A percentile compares a stretch with the other conserved stretches of the same genome.
Evolutionary conservation across 495 filamentous ascomycete species (phyloP).

Genomic region (Jackrogersella minutella): DNA sequence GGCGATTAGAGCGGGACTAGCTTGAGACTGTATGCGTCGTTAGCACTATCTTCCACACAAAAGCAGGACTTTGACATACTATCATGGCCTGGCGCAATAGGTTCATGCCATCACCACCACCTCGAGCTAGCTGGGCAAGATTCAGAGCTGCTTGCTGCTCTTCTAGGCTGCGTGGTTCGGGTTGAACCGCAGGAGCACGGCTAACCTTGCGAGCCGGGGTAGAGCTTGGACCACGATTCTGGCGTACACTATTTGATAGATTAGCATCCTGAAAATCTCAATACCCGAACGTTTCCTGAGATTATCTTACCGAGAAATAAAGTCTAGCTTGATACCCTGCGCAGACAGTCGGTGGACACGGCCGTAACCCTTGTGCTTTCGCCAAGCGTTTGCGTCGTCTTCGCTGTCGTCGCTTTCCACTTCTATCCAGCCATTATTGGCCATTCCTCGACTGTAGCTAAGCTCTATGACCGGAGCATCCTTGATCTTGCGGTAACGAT

Average conservation of each 20-base stretch:
- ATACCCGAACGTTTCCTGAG: background rate
- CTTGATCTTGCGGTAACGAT: constrained; percentile 63
- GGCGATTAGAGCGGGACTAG: constrained; percentile 45
- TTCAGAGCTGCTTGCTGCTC: constrained; percentile 65
- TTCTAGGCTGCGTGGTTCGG: constrained; percentile 36
- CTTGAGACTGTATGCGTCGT: constrained; percentile 43
- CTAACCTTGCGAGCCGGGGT: constrained; percentile 23
- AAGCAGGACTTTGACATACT: constrained; percentile 43
- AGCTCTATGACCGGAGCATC: constrained; percentile 54
- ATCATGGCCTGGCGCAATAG: constrained; percentile 54
- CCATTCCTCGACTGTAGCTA: constrained; percentile 64
- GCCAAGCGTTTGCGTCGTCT: constrained; percentile 56
- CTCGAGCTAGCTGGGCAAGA: constrained; percentile 57
- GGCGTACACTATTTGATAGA: constrained; percentile 40
- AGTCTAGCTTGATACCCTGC: constrained; percentile 80
- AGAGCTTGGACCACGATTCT: constrained; percentile 34
- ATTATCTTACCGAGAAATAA: constrained; percentile 62
- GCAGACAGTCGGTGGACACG: constrained; percentile 73
- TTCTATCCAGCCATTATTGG: constrained; percentile 82
- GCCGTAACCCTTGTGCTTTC: constrained; percentile 58
- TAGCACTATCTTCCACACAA: constrained; percentile 16
- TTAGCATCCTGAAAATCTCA: constrained; percentile 18
- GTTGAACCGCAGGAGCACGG: constrained; percentile 29
- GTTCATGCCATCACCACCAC: constrained; percentile 40
- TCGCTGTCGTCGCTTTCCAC: constrained; percentile 66